Base-by-base conservation (phyloP, 2,329 filamentous ascomycete genomes). In the Xylariaceae sp. region DNA sequence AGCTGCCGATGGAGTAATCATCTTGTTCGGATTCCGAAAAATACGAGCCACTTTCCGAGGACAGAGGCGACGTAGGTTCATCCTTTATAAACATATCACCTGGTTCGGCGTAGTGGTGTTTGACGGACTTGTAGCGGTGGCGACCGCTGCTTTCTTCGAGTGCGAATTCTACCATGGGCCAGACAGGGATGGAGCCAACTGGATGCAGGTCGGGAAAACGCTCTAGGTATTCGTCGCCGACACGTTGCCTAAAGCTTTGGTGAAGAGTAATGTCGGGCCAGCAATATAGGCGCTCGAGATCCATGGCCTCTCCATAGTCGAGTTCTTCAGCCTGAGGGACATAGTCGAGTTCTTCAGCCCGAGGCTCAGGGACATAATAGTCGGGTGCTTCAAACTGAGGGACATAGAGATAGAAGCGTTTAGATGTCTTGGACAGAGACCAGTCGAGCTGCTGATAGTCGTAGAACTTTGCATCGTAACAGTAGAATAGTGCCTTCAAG, bases 201-300 rank as follows among this genome's bases (percentile, higher is more conserved):
- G 6, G 2, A 17, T 53, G 48, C 35, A 57, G 30, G 0, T 6
- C 1, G 7, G 23, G 51, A 30, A 57, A 48, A 0, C 13, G 10
- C 48, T 9, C 44, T 62, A 4, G 39, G 55, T 0, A 15, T 35
- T 44, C 55, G 50, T 53, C 5, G 11, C 51, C 13, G 8, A 57
- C 51, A 8, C 9, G 4, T 7, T 48, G 45, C 2, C 47, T 18
- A 6, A 45, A 50, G 45, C 5, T n/a, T 18, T 35, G 13, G n/a
- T 52, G 35, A 42, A 35, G 39, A 15, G 62, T 55, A 10, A 66
- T 23, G 51, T 73, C 63, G 4, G 69, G 69, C 73, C 73, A 75
- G 58, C 69, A 71, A 57, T 67, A 74, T 6, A 70, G 13, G 18
- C 48, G 55, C 37, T 66, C 51, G 2, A 60, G 30, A 53, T 30